Base-by-base conservation (phyloP, 768 basidiomycete species). In the Mycena crocata region DNA sequence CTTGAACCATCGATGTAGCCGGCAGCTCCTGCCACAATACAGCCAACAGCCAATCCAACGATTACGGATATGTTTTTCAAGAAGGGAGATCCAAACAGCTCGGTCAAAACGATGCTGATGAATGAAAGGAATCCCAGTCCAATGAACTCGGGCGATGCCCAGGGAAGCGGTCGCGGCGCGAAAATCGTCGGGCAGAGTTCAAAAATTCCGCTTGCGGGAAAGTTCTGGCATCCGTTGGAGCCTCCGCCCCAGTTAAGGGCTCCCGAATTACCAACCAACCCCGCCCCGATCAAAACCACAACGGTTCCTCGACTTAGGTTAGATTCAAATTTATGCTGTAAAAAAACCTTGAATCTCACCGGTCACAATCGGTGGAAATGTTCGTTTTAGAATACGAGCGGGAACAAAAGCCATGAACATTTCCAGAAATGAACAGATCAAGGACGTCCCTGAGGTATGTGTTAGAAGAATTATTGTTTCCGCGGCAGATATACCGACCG, bases 241-340 rank as follows among this genome's bases (percentile, higher is more conserved):
- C 93, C 93, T 37, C 93, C 93, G 46, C 90, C 94, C 94, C 94
- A 95, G 77, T 93, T 88, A 13, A 86, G 84, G 48, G 92, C 87
- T 5, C 94, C 93, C 14, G 90, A 91, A 2, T 83, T 78, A 46
- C 93, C 93, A 56, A 95, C 84, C 32, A 95, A 85, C 0, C 90
- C 90, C 0, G 90, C 88, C 4, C 94, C 93, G 64, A 94, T 93
- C 83, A 93, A 81, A 32, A 95, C 79, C 68, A 95, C 88, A 62
- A 94, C 92, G 94, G 12, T 87, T 88, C 49, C 49, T 50, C 6
- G 40, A 54, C 17, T 14, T 1, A 30, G 37, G 34, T 48, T 28
- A 19, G 23, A 37, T 10, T 12, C 13, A 50, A 30, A 31, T 19
- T 5, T 8, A 52, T 1, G 13, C 26, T 37, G 5, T 3, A 1